A percentile compares a stretch with the other conserved stretches of the same genome.
Evolutionary conservation across 192 early-diverging fungal genomes (phyloP).

Genomic region (Podila epigama): DNA sequence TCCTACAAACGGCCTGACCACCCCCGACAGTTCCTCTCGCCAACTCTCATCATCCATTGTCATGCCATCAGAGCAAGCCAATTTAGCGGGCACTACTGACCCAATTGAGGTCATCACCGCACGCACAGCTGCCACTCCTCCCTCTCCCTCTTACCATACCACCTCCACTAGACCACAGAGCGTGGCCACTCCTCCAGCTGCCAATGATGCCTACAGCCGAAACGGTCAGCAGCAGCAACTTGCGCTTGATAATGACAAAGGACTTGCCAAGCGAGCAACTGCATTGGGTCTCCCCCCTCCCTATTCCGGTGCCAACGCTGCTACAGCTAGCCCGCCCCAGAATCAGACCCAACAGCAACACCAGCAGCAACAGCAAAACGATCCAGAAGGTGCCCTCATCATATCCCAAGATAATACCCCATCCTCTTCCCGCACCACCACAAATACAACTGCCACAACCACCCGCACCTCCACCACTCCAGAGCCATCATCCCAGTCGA

Average conservation of each 20-base stretch:
- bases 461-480: constrained; percentile 42
- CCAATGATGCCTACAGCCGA: constrained; percentile 7
- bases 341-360: constrained; percentile 1
- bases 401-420: constrained; percentile 50
- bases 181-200: constrained; percentile 11
- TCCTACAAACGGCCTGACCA: background rate
- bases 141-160: background rate
- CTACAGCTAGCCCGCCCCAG: background rate
- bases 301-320: constrained; percentile 11
- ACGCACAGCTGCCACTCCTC: background rate
- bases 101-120: background rate
- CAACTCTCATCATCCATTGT: background rate
- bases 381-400: constrained; percentile 44
- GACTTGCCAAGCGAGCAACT: constrained; percentile 24
- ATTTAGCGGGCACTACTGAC: background rate
- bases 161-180: constrained; percentile 31
- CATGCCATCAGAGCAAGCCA: background rate
- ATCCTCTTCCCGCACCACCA: constrained; percentile 45
- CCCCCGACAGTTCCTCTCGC: background rate
- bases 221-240: too few relatives aligned
- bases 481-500: constrained; percentile 29
- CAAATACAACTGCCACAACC: constrained; percentile 28
- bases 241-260: background rate
- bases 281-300: constrained; percentile 30
- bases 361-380: constrained; percentile 15